Evolutionary conservation across 169 alveolate species (phyloP), one percentile per base, ranked within the genome.

Genomic region (Theileria orientalis): DNA sequence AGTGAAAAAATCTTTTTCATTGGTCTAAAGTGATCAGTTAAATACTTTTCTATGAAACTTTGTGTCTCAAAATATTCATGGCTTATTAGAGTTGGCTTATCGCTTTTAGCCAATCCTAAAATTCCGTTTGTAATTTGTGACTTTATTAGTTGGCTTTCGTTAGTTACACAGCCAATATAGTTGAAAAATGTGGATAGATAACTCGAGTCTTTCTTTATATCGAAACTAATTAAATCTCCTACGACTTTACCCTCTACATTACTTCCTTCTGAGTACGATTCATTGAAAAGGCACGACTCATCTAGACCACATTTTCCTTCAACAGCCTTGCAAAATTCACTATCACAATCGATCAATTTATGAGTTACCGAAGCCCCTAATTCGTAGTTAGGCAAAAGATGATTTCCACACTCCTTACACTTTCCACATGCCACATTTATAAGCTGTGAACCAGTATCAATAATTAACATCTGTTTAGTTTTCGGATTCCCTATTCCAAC

Each of bases 361-460:
- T 79, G 51, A 0, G 94, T 89, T 49, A 35, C 41, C 2, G 94
- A 89, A 16, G 42, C 23, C 25, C 54, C 49, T 14, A 72, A 59
- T 42, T 89, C 69, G 70, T 73, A 83, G 16, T 85, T 79, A 1
- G 59, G 51, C 37, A 66, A 74, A 52, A 62, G 69, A 57, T 89
- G 94, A 1, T 76, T 29, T 6, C 94, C 94, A 63, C 94, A 89
- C 16, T 70, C 76, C 6, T 52, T 51, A 46, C 92, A 84, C 0
- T 57, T 68, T 42, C 83, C 35, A 42, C 83, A 83, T 5, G 92
- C 73, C 61, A 89, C 62, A 47, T 83, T 79, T 46, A 89, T 47
- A 1, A 79, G 63, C 27, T 88, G 69, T 0, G 94, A 89, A 0
- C 94, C 94, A 13, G 94, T 89, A 76, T 89, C 94, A n/a, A 89